Evolutionary conservation across 805 yeast species (phyloP), one percentile per base, ranked within the genome.

Genomic region (Candida tallmaniae): DNA sequence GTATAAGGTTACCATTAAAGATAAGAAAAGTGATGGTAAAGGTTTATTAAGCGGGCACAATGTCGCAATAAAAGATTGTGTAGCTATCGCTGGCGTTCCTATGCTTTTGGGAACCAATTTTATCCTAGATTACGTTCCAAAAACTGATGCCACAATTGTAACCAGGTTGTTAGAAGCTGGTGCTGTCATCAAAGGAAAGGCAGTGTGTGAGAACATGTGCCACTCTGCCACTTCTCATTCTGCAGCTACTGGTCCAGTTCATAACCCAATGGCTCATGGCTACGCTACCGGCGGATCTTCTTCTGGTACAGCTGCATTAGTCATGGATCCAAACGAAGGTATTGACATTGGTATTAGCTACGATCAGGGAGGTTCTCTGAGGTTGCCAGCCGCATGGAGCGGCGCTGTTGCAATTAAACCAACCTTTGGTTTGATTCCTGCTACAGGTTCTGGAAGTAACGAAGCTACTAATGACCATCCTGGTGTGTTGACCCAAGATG

Each of bases 401-500:
- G 44, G 44, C 3, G 29, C 36, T 14, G 42, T 40, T 19, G 44
- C 41, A 10, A 18, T 40, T 10, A 40, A 40, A 20, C 42, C 44
- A n/a, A 40, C 44, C 9, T 40, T 40, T 28, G 44, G 44, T 10
- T 39, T 58, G 17, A 56, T 58, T 14, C 63, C 62, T 3, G 56
- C 48, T 43, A 57, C 68, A 11, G 67, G 66, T n/a, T 51, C 57
- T 24, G 59, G 57, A 6, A 51, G 57, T 25, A 44, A 54, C 30
- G 66, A 59, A 29, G 48, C 55, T 6, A 56, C 53, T 27, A 52
- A 53, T 27, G 68, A 62, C 35, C 63, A 59, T 41, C 55, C 60
- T 12, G 68, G 68, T 5, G 62, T 64, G n/a, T 56, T 62, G 60
- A 60, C 68, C 4, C 46, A 41, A 28, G 52, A 53, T 28, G 67